A percentile compares a stretch with the other conserved stretches of the same genome.
Evolutionary conservation across 805 yeast species (phyloP).

Genomic region (Kazachstania psychrophila): DNA sequence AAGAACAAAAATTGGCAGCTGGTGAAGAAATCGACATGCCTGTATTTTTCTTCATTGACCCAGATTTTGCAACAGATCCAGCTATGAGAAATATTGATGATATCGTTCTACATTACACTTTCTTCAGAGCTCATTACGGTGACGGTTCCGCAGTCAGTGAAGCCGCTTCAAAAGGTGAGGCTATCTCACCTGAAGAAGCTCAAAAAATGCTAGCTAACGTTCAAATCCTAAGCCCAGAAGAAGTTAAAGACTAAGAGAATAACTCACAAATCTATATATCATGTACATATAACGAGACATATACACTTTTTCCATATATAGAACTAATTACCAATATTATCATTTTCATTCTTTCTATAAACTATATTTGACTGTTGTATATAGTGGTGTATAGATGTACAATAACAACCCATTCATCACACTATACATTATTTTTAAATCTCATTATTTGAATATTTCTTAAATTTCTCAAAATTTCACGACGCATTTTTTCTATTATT

Average conservation of each 20-base stretch:
- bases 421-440: no score
- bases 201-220: constrained; percentile 13
- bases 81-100: constrained; percentile 85
- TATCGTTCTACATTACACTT: constrained; percentile 83
- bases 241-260: neutral
- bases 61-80: constrained; percentile 90
- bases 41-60: constrained; percentile 91
- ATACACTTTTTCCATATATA: no score
- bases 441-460: no score
- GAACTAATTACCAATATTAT: no score
- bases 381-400: no score
- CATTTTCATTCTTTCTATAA: no score
- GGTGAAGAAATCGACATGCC: constrained; percentile 99
- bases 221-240: constrained; percentile 13
- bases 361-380: no score
- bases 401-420: no score
- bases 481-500: no score
- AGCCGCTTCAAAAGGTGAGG: constrained; percentile 11
- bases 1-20: constrained; percentile 85
- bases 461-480: no score
- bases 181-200: constrained; percentile 9
- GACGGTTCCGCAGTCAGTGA: constrained; percentile 32
- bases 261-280: no score
- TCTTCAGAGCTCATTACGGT: constrained; percentile 54
- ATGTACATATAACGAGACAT: neutral